Base-by-base conservation (phyloP, 2,329 filamentous ascomycete species). In the Monosporascus ibericus region DNA sequence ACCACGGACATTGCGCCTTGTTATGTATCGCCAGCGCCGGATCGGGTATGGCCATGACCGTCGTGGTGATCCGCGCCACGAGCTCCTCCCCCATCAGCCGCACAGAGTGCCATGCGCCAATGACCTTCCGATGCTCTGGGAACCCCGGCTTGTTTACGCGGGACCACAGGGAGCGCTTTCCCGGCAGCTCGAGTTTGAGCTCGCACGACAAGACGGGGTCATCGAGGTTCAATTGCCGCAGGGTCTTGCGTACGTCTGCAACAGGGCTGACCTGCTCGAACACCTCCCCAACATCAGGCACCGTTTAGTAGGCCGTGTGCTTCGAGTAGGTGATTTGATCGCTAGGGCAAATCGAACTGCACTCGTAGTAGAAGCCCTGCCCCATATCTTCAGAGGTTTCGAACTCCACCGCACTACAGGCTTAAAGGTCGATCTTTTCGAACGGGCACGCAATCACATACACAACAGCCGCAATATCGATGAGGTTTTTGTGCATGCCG, bases 211-310 rank as follows among this genome's bases (percentile, higher is more conserved):
- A 27, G 27, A 11, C 27, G 27, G 27, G 9, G 27, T 9, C 27
- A 25, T 44, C 42, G 42, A 27, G 42, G 42, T 44, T 24, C 42
- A 27, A 9, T 37, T 56, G 5, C 38, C 27, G 14, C 18, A 27
- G 27, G 51, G 38, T 11, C 27, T 47, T 6, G 6, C 22, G 6
- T 53, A 52, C 14, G 15, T 50, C 38, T 58, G 57, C 42, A 44
- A 55, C 39, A 50, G 53, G 8, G 46, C 18, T 6, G 57, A 58
- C 40, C 52, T 59, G 18, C 50, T 55, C 20, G 38, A 52, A 9
- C 53, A 59, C 47, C 30, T 58, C 15, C 57, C 57, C 37, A 54
- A 53, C 25, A 50, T 54, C 14, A 42, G 55, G 17, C 46, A 51
- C 4, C 47, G 47, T 8, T 49, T 51, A 17, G 54, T 54, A 30